Conservation (phyloP, 1,284 basidiomycete species). For the Gymnopus androsaceus region DNA sequence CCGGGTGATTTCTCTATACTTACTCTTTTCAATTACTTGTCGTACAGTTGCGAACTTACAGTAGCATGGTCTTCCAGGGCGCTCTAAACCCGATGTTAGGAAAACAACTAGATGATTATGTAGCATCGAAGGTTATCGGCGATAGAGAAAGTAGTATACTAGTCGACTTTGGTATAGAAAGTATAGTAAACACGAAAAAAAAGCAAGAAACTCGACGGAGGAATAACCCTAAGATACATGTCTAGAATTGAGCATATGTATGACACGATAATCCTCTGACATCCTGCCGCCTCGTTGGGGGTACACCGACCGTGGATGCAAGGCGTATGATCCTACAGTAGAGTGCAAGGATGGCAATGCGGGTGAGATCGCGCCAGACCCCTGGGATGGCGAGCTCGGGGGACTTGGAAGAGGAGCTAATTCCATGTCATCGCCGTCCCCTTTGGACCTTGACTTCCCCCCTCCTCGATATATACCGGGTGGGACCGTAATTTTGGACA, state of each 20-base stretch:
- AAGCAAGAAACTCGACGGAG: background rate
- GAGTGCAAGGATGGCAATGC: slow-evolving; percentile 37
- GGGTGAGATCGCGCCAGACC: slow-evolving; percentile 23
- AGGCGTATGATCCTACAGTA: slow-evolving; percentile 27
- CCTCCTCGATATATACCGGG: slow-evolving; percentile 60
- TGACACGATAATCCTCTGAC: slow-evolving; percentile 63
- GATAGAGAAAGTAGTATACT: too few relatives aligned
- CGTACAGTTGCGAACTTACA: too few relatives aligned
- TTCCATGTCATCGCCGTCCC: slow-evolving; percentile 32
- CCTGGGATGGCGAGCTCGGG: slow-evolving; percentile 9
- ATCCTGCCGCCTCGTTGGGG: slow-evolving; percentile 40
- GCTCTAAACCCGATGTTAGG: too few relatives aligned
- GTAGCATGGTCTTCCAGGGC: too few relatives aligned
- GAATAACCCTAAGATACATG: slow-evolving; percentile 26
- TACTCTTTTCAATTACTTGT: too few relatives aligned
- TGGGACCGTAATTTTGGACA: slow-evolving; percentile 55
- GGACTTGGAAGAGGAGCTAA: slow-evolving; percentile 9
- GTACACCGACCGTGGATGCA: slow-evolving; percentile 29
- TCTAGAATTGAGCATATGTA: slow-evolving; percentile 58
- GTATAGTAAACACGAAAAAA: background rate
- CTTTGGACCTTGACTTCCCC: slow-evolving; percentile 56
- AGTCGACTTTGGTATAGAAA: too few relatives aligned
- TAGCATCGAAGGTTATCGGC: too few relatives aligned
- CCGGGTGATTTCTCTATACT: too few relatives aligned
- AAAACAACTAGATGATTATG: too few relatives aligned